Base-by-base conservation (phyloP, 1,284 basidiomycete genomes). In the Austroboletus rostrupii region DNA sequence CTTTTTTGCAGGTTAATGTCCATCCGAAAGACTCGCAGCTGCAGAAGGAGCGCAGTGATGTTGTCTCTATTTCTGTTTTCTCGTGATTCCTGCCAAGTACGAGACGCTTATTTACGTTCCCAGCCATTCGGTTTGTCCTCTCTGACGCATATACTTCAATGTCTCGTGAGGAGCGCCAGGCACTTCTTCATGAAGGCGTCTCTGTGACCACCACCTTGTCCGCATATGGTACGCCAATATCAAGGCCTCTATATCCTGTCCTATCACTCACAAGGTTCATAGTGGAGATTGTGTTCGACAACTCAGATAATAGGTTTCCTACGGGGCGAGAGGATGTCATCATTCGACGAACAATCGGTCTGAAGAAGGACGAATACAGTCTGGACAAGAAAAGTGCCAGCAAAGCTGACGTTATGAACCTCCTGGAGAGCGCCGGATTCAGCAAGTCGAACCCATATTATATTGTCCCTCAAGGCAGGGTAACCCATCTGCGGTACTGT, bases 311-410 rank as follows among this genome's bases (percentile, higher is more conserved):
- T 50, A 87, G 94, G 11, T 98, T 98, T 66, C 91, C 90, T 0
- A 94, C 92, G 9, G 87, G 88, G 20, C 82, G 87, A 47, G 85
- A 90, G 2, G 91, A 93, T 55, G 81, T 95, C 35, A 83, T 91
- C 33, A 77, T 97, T 4, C 81, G 94, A 7, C 80, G 94, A 38
- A 99, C 97, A 2, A 98, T 99, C 53, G 97, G 97, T 55, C 71
- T 94, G 44, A 98, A 99, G 77, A 99, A 99, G 74, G 97, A 99
- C 66, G 97, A 99, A 72, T 99, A 98, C 73, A 92, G 90, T 57
- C 77, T 99, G 41, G 97, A 99, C 72, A 87, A 90, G 72, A 98
- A 97, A 74, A 92, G 87, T 55, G 90, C 91, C 0, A 92, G 85
- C 69, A 98, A 97, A 70, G 94, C 93, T 6, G 97, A 99, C 61